Percentiles rank a stretch among this genome's conserved stretches.
Evolutionary conservation across 2,329 filamentous ascomycete species (phyloP).

Genomic region (Paramyrothecium sp.): DNA sequence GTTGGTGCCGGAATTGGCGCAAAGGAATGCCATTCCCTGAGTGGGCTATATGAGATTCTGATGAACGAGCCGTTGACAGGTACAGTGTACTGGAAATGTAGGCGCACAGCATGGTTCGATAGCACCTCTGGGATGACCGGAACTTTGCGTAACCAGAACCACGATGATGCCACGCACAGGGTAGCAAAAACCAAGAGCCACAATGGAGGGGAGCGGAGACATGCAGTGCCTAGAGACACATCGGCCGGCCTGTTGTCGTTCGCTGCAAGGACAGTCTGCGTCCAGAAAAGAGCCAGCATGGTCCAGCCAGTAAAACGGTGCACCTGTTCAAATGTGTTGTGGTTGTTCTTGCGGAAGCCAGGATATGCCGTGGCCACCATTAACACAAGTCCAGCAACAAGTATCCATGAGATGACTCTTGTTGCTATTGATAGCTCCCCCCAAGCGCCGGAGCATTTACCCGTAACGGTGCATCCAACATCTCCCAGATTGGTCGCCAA

Average conservation of each 20-base stretch:
- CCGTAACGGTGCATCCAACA: constrained; percentile 14
- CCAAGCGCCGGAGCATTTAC: constrained; percentile 18
- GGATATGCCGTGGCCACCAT: constrained; percentile 62
- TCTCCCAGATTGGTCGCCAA: constrained; percentile 26
- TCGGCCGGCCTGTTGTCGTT: constrained; percentile 29
- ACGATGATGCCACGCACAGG: constrained; percentile 62
- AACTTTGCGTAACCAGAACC: constrained; percentile 63
- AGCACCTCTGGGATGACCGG: constrained; percentile 60
- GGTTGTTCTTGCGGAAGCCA: constrained; percentile 51
- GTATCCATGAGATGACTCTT: constrained; percentile 49
- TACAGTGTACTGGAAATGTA: constrained; percentile 60
- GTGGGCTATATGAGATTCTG: constrained; percentile 55
- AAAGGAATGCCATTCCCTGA: constrained; percentile 68
- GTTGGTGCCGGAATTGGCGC: constrained; percentile 61
- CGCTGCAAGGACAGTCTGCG: constrained; percentile 49
- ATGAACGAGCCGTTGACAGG: constrained; percentile 31
- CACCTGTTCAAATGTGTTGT: constrained; percentile 64
- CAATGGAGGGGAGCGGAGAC: constrained; percentile 36
- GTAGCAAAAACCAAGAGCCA: constrained; percentile 64
- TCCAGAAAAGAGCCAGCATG: constrained; percentile 59
- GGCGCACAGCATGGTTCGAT: constrained; percentile 64
- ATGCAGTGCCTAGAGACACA: constrained; percentile 14
- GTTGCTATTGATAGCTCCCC: constrained; percentile 34
- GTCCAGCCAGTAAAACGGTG: constrained; percentile 70
- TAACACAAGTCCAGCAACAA: constrained; percentile 49